phyloP scores from a whole-genome alignment of 345 rosid genomes.

The rapeseed (Brassica napus) region Da-Ae NC_063436.1:5783001-5783500 shows the following conservation, averaged over 20 bases:
- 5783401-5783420: not conserved
- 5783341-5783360: slow-evolving; percentile 88
- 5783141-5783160: slow-evolving; percentile 52
- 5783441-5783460: slow-evolving; percentile 75
- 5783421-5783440: slow-evolving; percentile 8
- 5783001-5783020: not conserved
- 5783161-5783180: slow-evolving; percentile 88
- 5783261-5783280: slow-evolving; percentile 91
- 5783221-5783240: slow-evolving; percentile 60
- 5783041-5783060: not conserved
- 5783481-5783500: slow-evolving; percentile 92
- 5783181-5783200: slow-evolving; percentile 91
- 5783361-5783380: slow-evolving; percentile 69
- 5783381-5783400: not conserved
- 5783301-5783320: slow-evolving; percentile 82
- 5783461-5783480: slow-evolving; percentile 64
- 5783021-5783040: not conserved
- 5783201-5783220: slow-evolving; percentile 81
- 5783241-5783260: slow-evolving; percentile 77
- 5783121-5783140: slow-evolving; percentile 2
- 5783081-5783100: not conserved
- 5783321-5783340: slow-evolving; percentile 89
- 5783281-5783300: slow-evolving; percentile 86
- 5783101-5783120: not conserved
- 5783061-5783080: not conserved